Percentiles rank a stretch among this genome's conserved stretches.
These are phyloP conservation scores for Microbotryum silenes-acaulis DNA, from an alignment of 1,284 basidiomycete genomes.

Conservation along the genomic window DNA sequence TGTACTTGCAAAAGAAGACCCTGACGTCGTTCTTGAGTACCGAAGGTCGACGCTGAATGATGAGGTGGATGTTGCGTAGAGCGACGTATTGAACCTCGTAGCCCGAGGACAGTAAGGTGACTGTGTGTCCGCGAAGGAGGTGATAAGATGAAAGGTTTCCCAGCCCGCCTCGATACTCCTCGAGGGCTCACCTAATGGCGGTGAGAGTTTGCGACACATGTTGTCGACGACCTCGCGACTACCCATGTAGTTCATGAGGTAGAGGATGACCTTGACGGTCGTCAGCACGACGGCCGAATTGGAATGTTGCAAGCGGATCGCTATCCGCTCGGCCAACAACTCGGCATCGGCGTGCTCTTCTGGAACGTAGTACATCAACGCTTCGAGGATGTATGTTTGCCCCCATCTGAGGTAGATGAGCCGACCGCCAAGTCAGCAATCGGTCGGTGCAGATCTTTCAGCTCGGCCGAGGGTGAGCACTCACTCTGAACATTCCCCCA, in stretches of 20 bases:
- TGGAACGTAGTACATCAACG: constrained; percentile 85
- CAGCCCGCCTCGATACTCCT: neutral
- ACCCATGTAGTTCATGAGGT: constrained; percentile 99
- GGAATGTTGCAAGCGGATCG: constrained; percentile 81
- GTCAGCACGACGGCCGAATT: constrained; percentile 93
- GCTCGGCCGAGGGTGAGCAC: constrained; percentile 37
- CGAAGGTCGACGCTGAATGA: constrained; percentile 86
- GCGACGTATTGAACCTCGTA: constrained; percentile 99
- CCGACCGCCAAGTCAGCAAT: neutral
- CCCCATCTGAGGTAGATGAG: constrained; percentile 65
- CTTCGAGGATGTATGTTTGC: constrained; percentile 96
- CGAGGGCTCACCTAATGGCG: constrained; percentile 63
- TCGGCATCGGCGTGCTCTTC: constrained; percentile 82
- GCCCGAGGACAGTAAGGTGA: constrained; percentile 87
- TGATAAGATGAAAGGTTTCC: neutral
- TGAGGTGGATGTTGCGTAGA: constrained; percentile 88
- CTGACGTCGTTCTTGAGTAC: constrained; percentile 96
- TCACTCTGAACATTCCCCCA: constrained; percentile 86
- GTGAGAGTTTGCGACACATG: constrained; percentile 94
- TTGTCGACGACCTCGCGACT: constrained; percentile 73
- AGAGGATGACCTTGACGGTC: constrained; percentile 88
- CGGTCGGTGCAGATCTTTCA: neutral
- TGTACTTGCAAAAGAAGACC: constrained; percentile 99
- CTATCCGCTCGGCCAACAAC: constrained; percentile 84
- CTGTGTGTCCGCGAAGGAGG: constrained; percentile 44